Base-by-base conservation (phyloP, 1,139 yeast species). In the Pichia sp. region DNA sequence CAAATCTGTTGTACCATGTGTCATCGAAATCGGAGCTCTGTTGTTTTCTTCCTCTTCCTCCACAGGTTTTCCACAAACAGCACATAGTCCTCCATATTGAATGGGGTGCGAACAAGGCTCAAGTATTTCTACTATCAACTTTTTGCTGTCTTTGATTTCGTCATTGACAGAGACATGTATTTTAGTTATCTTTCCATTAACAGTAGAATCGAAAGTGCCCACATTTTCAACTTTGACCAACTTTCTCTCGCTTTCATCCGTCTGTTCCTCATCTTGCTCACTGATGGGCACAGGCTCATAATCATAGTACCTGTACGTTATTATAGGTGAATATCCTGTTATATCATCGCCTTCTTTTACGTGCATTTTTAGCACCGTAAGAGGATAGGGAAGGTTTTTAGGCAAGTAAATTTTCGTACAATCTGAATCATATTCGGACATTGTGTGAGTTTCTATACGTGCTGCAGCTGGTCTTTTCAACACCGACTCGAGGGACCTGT, bases 41-140 rank as follows among this genome's bases (percentile, higher is more conserved):
- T 85, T 89, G 61, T 83, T 83, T 57, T 88, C 96, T 53, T 80
- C 81, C 60, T 83, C 90, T 58, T 84, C 95, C 59, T 84, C 95
- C n/a, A 91, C 78, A 2, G 87, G 78, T 55, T 81, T 80, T 7
- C 99, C 99, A 68, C 99, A 93, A 34, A 90, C 71, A 0, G 97
- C 98, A 72, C 99, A 93, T 45, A 93, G 74, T 0, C 99, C 99
- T 18, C 96, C 96, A 64, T 86, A 93, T 61, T 93, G 97, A n/a
- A 95, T 93, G 1, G 95, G 82, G 67, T 93, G 99, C 10, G 89
- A 77, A 64, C 99, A 93, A 0, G 95, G 91, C 65, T 95, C 97
- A 45, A 74, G 68, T 16, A 93, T 76, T 46, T 75, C 70, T 41
- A 83, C 77, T 26, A 90, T 70, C 4, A 70, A 72, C 6, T 74